Evolutionary conservation across 2,329 filamentous ascomycete genomes (phyloP).

Genomic region (Aureobasidium sp.): DNA sequence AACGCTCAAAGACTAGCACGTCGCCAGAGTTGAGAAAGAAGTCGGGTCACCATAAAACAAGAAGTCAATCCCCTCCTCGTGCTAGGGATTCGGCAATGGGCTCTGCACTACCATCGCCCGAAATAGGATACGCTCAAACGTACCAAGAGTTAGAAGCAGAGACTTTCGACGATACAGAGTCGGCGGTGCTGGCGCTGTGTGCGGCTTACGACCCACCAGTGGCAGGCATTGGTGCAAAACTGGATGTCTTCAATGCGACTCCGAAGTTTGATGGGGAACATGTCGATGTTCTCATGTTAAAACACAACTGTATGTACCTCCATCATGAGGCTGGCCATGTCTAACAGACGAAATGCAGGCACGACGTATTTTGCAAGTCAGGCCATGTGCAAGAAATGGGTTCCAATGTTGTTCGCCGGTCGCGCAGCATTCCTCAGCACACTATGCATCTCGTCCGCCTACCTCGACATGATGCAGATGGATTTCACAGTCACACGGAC

Average conservation of each 20-base stretch:
- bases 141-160: background rate
- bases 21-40: background rate
- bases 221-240: constrained; percentile 1
- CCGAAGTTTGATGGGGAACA: constrained; percentile 1
- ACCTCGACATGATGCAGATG: constrained; percentile 27
- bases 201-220: background rate
- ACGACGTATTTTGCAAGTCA: constrained; percentile 23
- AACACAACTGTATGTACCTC: constrained; percentile 22
- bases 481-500: background rate
- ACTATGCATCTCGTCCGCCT: constrained; percentile 25
- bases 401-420: constrained; percentile 22
- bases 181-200: background rate
- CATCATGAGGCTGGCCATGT: background rate
- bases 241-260: constrained; percentile 1
- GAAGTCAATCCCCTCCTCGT: background rate
- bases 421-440: constrained; percentile 25
- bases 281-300: constrained; percentile 22
- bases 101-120: background rate
- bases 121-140: background rate
- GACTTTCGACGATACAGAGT: background rate
- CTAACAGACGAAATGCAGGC: constrained; percentile 16
- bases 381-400: constrained; percentile 22
- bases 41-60: background rate
- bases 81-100: background rate
- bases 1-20: background rate